Evolutionary conservation across 139 green algal genomes (phyloP), one percentile per base, ranked within the genome.

Genomic region (Monoraphidium neglectum): DNA sequence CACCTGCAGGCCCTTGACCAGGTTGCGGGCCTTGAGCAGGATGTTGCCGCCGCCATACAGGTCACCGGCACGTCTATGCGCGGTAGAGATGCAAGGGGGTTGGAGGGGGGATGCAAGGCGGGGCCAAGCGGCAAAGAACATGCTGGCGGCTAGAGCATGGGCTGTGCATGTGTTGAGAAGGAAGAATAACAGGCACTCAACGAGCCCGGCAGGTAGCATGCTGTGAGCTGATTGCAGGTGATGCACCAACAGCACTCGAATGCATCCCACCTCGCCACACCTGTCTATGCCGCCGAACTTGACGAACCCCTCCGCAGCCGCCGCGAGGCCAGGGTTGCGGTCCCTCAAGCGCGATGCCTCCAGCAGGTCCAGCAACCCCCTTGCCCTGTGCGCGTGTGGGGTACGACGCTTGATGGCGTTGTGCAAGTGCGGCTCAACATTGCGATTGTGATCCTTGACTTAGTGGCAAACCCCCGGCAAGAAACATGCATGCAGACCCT

Each of bases 21-120:
- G 79, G 47, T 88, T 93, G 54, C 88, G 83, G 4, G 75, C 75
- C 76, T 93, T 95, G 56, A 85, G 85, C 71, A 96, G 76, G 57
- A 97, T 86, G 75, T 75, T 75, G 66, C 75, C 65, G 3, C 66
- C 65, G 13, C 84, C 88, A 76, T 95, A 99, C 49, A 99, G 87
- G 79, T 99, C 95, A 4, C 88, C 90, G 10, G 88, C 87, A 2
- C 95, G 87, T 78, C 83, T 84, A 46, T 28, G 30, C 13, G 43
- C 4, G 18, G 76, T 70, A 5, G n/a, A 51, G 37, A 21, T 43
- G 38, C n/a, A 26, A 61, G 15, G 16, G 56, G 8, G 4, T 16
- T 67, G 49, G n/a, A 21, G 68, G 30, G 6, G 13, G 26, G 56
- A 64, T 64, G 56, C 56, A 64, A 30, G 56, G 23, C 56, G n/a